These are phyloP conservation scores for Rhizophagus clarus DNA, from an alignment of 192 early-diverging fungal species.

Conservation along the genomic window DNA sequence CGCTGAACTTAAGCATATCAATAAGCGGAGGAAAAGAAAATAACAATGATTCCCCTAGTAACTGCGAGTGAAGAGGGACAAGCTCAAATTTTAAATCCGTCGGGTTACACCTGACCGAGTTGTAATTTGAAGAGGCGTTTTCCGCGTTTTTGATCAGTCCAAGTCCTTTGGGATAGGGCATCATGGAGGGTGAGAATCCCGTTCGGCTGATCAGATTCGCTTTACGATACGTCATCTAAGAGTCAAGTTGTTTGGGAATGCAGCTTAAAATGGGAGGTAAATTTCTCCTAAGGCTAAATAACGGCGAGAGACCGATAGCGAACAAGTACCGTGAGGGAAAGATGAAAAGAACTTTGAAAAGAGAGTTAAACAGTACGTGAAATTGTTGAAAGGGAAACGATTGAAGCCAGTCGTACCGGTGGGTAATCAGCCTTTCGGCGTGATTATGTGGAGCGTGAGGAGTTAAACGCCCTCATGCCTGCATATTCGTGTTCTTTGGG, in stretches of 20 bases:
- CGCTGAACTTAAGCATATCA: too few species aligned
- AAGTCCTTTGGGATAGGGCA: constrained; percentile 71
- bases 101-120: constrained; percentile 37
- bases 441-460: too few species aligned
- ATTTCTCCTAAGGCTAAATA: constrained; percentile 84
- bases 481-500: too few species aligned
- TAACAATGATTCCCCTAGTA: constrained; percentile 68
- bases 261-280: constrained; percentile 77
- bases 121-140: constrained; percentile 66
- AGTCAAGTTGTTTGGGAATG: constrained; percentile 79
- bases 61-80: constrained; percentile 66
- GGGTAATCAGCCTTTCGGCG: constrained; percentile 39
- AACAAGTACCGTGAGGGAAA: constrained; percentile 89
- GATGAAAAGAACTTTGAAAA: constrained; percentile 85
- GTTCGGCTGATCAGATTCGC: constrained; percentile 44
- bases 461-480: too few species aligned
- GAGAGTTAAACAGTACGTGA: constrained; percentile 83
- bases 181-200: constrained; percentile 79
- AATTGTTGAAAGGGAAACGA: constrained; percentile 81
- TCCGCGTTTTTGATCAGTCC: constrained; percentile 30
- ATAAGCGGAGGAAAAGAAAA: constrained; percentile 83
- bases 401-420: too few species aligned
- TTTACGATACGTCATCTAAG: constrained; percentile 61
- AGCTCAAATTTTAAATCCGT: constrained; percentile 69
- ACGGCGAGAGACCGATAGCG: constrained; percentile 83